Evolutionary conservation across 371 early-diverging fungal species (phyloP).

Genomic region (Syncephalastrum racemosum): DNA sequence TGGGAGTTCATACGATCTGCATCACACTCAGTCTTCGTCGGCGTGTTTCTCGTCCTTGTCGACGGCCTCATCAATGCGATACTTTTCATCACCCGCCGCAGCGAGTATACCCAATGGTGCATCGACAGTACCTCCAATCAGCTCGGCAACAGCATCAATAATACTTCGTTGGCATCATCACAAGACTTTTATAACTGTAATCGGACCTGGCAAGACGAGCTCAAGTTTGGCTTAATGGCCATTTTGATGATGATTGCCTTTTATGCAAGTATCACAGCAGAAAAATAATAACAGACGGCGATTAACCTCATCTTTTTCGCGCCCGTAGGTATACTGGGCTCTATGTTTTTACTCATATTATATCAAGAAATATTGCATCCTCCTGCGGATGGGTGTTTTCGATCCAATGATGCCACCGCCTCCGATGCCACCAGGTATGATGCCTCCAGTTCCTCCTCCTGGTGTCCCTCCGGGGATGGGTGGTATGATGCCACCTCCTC

Average conservation of each 20-base stretch:
- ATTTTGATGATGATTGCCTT: constrained; percentile 33
- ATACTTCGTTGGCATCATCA: constrained; percentile 1
- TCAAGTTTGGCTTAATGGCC: constrained; percentile 44
- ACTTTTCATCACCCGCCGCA: constrained; percentile 31
- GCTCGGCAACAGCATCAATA: constrained; percentile 2
- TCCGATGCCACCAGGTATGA: neutral
- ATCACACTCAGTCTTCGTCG: constrained; percentile 21
- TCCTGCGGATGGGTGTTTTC: too few species aligned
- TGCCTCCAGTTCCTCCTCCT: constrained; percentile 7
- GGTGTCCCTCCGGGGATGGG: constrained; percentile 8
- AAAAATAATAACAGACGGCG: constrained; percentile 1
- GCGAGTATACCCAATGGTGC: constrained; percentile 29
- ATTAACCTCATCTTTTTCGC: neutral
- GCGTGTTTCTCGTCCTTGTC: constrained; percentile 25
- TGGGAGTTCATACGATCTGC: constrained; percentile 14
- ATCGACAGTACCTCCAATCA: constrained; percentile 15
- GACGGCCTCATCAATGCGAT: constrained; percentile 34
- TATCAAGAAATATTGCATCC: too few species aligned
- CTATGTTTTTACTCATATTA: constrained; percentile 37
- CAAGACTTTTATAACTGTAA: constrained; percentile 46
- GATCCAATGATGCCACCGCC: constrained; percentile 10
- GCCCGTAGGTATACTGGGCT: constrained; percentile 44
- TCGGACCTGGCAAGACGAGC: constrained; percentile 42
- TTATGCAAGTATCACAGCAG: constrained; percentile 31
- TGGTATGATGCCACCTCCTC: constrained; percentile 11